Evolutionary conservation across 2,329 filamentous ascomycete genomes (phyloP), one percentile per base, ranked within the genome.

Genomic region (Graphiopsis chlorocephala): DNA sequence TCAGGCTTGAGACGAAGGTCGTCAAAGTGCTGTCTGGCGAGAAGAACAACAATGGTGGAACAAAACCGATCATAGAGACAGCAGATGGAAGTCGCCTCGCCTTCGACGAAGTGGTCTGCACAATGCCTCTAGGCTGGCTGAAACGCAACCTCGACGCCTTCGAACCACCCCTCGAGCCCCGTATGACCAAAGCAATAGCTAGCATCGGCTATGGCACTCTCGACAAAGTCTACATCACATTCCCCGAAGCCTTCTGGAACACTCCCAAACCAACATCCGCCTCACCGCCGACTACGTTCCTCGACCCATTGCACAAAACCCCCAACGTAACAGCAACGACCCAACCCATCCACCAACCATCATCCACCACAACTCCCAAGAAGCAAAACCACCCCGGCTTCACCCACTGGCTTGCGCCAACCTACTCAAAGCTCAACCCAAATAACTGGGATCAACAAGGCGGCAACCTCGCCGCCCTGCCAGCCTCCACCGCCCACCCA

Each of bases 231-330:
- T 74, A 72, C 64, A 70, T 75, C 66, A 90, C 84, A 42, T 96
- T 96, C 70, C 87, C 90, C 0, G 81, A 78, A 12, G 87, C 92
- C 0, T 96, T 93, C 75, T 96, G 93, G 92, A 64, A 69, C 26
- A 81, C 81, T 65, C 59, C 29, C 12, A 14, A 6, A 3, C n/a
- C 15, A 17, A 56, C 29, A 23, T 15, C 47, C 11, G 15, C 47
- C 23, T 53, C 38, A 10, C n/a, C 59, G 1, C 17, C 42, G 6
- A 38, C 29, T 20, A 17, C 38, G 20, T 35, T 20, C 6, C 17
- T n/a, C 31, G 64, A 67, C 53, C 52, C 66, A 25, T 14, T 59
- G n/a, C 42, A 59, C 28, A 66, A 61, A 35, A 71, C 72, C 25
- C 75, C 78, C 31, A 79, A 79, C 64, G 72, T 77, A 7, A 75